These are phyloP conservation scores for Annulohypoxylon maeteangense DNA, from an alignment of 495 filamentous ascomycete genomes.

Conservation along the genomic window DNA sequence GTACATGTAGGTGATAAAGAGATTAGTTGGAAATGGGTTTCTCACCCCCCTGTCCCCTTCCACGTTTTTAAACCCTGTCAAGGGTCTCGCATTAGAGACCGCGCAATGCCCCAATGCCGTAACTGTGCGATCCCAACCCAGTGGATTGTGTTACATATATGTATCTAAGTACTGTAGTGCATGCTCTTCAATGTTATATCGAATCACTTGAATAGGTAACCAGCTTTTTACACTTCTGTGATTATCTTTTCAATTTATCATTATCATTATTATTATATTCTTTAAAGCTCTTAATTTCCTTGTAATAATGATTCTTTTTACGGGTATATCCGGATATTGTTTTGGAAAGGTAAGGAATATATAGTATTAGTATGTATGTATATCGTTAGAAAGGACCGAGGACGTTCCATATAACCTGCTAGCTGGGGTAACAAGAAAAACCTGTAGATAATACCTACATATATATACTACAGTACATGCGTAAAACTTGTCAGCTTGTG, in stretches of 20 bases:
- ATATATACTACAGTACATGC: too few relatives aligned
- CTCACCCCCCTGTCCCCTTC: constrained; percentile 31
- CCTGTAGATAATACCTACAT: too few relatives aligned
- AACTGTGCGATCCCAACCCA: constrained; percentile 1
- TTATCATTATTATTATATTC: background rate
- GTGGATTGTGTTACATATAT: constrained; percentile 1
- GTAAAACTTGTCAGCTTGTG: too few relatives aligned
- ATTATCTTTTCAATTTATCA: background rate
- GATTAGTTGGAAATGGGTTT: constrained; percentile 20
- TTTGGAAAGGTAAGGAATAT: background rate
- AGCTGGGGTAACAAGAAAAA: background rate
- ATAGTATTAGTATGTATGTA: background rate
- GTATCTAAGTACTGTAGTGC: background rate
- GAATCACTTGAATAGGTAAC: background rate
- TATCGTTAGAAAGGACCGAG: background rate
- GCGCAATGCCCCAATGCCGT: constrained; percentile 6
- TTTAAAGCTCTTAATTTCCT: too few relatives aligned
- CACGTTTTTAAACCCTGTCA: constrained; percentile 41
- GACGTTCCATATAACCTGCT: background rate
- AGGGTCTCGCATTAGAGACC: constrained; percentile 24
- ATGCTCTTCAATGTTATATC: too few relatives aligned
- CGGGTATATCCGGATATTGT: background rate
- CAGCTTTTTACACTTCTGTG: background rate
- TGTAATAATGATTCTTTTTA: too few relatives aligned
- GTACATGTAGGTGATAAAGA: constrained; percentile 13